Base-by-base conservation (phyloP, 352 stramenopile species). In the Phytophthora nicotianae region DNA sequence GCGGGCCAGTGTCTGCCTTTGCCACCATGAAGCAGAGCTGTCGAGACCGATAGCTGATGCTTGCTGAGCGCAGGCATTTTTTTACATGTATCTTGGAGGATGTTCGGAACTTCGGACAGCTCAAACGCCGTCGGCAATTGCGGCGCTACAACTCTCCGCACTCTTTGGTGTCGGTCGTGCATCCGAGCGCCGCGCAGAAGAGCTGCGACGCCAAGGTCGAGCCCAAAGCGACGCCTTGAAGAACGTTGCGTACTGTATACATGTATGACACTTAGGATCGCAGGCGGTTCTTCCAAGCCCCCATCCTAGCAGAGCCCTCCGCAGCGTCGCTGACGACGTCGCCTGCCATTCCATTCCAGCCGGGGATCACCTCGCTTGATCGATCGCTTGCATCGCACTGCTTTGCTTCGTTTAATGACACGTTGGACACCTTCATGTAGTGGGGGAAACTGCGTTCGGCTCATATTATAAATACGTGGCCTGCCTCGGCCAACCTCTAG, bases 391-490 rank as follows among this genome's bases (percentile, higher is more conserved):
- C 50, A 35, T 50, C 40, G 41, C 38, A 37, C 11, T 54, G 10
- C 29, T 13, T 13, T 35, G 29, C 29, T 35, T 9, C 9, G 7
- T 1, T 35, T 14, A 14, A 38, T 17, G n/a, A 38, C 32, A 6
- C 32, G 13, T 4, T 9, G 32, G 13, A 59, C 19, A 41, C 19
- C 11, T 14, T 13, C 27, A 33, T 42, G 16, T 45, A 6, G 2
- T 9, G 9, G 9, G 21, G 40, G 24, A n/a, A 61, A 62, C 51
- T 50, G n/a, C 43, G 47, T 17, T 38, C 43, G 49, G 53, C 24
- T 65, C 45, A 51, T 58, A 35, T 49, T 20, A 72, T 79, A 79
- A 77, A 79, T 79, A 77, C 32, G 48, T 41, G 56, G 20, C 56
- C 58, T 68, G 16, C 52, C 53, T 47, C 53, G 50, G 42, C 50